Base-by-base conservation (phyloP, 1,284 basidiomycete genomes). In the Ustilago hordei region DNA sequence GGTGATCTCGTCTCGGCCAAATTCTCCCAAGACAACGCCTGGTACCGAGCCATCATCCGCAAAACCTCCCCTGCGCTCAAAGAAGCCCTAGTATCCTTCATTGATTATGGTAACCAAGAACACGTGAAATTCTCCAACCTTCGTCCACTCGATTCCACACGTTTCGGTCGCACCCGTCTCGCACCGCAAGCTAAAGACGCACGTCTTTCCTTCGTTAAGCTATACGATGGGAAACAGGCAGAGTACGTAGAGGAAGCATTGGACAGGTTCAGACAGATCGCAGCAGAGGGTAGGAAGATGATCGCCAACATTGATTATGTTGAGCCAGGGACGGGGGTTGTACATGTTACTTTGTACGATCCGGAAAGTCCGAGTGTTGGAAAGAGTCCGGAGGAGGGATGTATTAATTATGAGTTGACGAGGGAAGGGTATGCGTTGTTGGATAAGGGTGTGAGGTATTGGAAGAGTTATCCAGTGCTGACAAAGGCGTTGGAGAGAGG, bases 1-100 rank as follows among this genome's bases (percentile, higher is more conserved):
- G 95, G 95, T 34, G 95, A 98, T 70, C 89, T 97, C 28, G 93
- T 98, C 19, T 94, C 94, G 28, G 95, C 89, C 64, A 88, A 88
- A 71, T 89, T 89, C 81, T 86, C 80, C 50, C 87, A 76, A 31
- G 86, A 86, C 59, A 79, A 81, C 3, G 75, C 76, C 9, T 84
- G 81, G 80, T 84, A 83, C 70, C 74, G 86, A 17, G 82, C 81
- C 28, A 47, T 65, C 55, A 68, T 84, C 47, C 64, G 71, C 36
- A 75, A 75, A 55, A 60, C 76, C 28, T 75, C 71, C 2, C 62
- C 73, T 15, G 66, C 55, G 7, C 58, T 69, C 56, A 81, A 81
- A 47, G 67, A 69, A 53, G 79, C 75, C 3, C 69, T 74, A 17
- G 76, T 81, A 3, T 50, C 50, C 15, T 82, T 79, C 43, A 71